Evolutionary conservation across 1,284 basidiomycete species (phyloP), one percentile per base, ranked within the genome.

Genomic region (Abortiporus biennis): DNA sequence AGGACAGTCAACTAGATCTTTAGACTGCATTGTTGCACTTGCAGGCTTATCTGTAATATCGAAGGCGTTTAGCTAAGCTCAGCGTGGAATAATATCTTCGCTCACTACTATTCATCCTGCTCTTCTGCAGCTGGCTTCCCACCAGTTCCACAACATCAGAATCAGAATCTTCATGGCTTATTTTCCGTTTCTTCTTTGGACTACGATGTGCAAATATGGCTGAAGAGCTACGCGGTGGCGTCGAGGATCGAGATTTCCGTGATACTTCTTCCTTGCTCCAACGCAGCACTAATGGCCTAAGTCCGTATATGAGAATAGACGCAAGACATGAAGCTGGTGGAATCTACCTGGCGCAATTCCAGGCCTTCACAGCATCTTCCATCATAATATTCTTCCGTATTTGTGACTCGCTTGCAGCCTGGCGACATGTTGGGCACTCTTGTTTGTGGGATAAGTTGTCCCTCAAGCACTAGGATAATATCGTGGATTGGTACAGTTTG

Each of bases 401-500:
- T 32, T 80, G 74, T 3, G 66, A 66, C 54, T 85, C 82, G 15
- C 66, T 69, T 0, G 74, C 64, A 12, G 63, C 50, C 50, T 74
- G 72, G 13, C 78, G 68, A 56, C 86, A 89, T 2, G 64, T 65
- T 13, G 85, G 85, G 50, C 85, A 89, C 50, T 78, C 72, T 32
- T 72, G 66, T 51, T 82, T 80, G 25, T 58, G 64, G 3, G 62
- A 50, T 22, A 87, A 59, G n/a, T 73, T 65, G 16, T 69, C 62
- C 40, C 84, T 69, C 39, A 85, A 73, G 56, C 84, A 87, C 85
- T 87, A 43, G 13, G 17, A 37, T 35, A 39, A 15, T 27, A n/a
- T n/a, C n/a, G n/a, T n/a, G n/a, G 22, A 20, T 9, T 20, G 6
- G 15, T 11, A 34, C 24, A 13, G 22, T 21, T 8, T 39, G 36